Conservation (phyloP, 768 basidiomycete genomes). For the Phylloporus arenicola region DNA sequence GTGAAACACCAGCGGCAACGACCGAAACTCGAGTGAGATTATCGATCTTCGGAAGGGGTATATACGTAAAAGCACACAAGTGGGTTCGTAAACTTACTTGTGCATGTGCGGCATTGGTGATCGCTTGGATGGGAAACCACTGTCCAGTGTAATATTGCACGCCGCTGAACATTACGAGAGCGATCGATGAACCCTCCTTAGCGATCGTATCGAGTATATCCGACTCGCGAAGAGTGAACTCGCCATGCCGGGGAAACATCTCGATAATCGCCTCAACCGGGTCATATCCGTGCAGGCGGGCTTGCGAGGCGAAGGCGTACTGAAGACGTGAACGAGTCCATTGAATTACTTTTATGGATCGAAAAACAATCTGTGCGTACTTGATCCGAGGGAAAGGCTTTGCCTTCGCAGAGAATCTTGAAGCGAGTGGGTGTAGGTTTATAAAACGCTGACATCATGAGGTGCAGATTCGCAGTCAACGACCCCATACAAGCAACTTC, state of each 20-base stretch:
- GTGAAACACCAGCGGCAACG: slow-evolving; percentile 7
- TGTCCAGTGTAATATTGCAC: slow-evolving; percentile 98
- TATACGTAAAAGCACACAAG: slow-evolving; percentile 25
- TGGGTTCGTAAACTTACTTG: slow-evolving; percentile 47
- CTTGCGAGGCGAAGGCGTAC: slow-evolving; percentile 98
- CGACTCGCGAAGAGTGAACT: slow-evolving; percentile 79
- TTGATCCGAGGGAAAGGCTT: slow-evolving; percentile 96
- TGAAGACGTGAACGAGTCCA: slow-evolving; percentile 29
- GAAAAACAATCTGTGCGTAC: slow-evolving; percentile 39
- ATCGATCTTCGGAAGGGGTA: slow-evolving; percentile 4
- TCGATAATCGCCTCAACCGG: slow-evolving; percentile 71
- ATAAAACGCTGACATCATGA: slow-evolving; percentile 93
- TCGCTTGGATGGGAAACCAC: slow-evolving; percentile 79
- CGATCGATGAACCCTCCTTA: slow-evolving; percentile 69
- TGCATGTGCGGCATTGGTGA: slow-evolving; percentile 80
- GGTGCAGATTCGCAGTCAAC: slow-evolving; percentile 91
- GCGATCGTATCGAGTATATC: slow-evolving; percentile 80
- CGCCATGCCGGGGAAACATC: slow-evolving; percentile 73
- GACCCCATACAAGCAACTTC: slow-evolving; percentile 97
- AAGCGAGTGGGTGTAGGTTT: slow-evolving; percentile 77
- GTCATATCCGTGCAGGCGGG: slow-evolving; percentile 68
- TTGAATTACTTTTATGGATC: slow-evolving; percentile 10
- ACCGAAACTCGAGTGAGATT: slow-evolving; percentile 5
- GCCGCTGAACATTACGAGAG: slow-evolving; percentile 88
- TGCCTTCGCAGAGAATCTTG: slow-evolving; percentile 93